phyloP scores from a whole-genome alignment of 2,329 filamentous ascomycete species.

The Monosporascus cannonballus region DNA sequence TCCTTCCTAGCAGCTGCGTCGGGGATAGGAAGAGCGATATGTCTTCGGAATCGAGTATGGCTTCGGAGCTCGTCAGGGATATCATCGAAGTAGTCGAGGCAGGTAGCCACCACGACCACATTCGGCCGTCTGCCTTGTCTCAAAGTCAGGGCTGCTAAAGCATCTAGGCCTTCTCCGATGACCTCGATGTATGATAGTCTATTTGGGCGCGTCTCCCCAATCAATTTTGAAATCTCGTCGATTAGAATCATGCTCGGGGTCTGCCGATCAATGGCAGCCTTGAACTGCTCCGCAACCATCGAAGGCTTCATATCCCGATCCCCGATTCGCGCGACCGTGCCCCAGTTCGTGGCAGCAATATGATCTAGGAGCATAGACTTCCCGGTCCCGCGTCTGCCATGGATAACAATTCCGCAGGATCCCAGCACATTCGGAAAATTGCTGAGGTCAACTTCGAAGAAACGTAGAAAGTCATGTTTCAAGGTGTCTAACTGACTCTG shows the following conservation, averaged over 20 bases:
- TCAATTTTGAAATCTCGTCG: slow-evolving; percentile 68
- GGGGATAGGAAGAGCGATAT: slow-evolving; percentile 73
- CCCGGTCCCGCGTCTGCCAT: slow-evolving; percentile 79
- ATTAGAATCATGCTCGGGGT: slow-evolving; percentile 70
- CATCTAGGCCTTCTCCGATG: slow-evolving; percentile 50
- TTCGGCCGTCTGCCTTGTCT: slow-evolving; percentile 36
- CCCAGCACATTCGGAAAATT: slow-evolving; percentile 27
- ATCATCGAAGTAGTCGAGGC: slow-evolving; percentile 62
- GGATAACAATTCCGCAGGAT: slow-evolving; percentile 61
- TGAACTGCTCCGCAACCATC: slow-evolving; percentile 62
- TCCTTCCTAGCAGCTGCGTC: slow-evolving; percentile 63
- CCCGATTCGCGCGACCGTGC: slow-evolving; percentile 57
- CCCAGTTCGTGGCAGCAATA: slow-evolving; percentile 64
- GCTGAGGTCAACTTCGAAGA: slow-evolving; percentile 40
- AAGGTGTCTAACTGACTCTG: slow-evolving; percentile 56
- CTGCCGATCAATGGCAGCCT: slow-evolving; percentile 59
- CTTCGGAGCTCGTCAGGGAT: slow-evolving; percentile 65
- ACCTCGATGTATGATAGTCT: slow-evolving; percentile 43
- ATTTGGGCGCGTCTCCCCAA: slow-evolving; percentile 52
- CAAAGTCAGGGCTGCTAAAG: slow-evolving; percentile 37
- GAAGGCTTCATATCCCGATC: slow-evolving; percentile 46
- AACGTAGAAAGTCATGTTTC: slow-evolving; percentile 54
- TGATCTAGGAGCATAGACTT: slow-evolving; percentile 70
- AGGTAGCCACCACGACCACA: slow-evolving; percentile 70
- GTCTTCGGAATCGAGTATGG: slow-evolving; percentile 56